Percentiles rank a stretch among this genome's conserved stretches.
phyloP scores from a whole-genome alignment of 1,284 basidiomycete species.

The Veloboletus limbatus region DNA sequence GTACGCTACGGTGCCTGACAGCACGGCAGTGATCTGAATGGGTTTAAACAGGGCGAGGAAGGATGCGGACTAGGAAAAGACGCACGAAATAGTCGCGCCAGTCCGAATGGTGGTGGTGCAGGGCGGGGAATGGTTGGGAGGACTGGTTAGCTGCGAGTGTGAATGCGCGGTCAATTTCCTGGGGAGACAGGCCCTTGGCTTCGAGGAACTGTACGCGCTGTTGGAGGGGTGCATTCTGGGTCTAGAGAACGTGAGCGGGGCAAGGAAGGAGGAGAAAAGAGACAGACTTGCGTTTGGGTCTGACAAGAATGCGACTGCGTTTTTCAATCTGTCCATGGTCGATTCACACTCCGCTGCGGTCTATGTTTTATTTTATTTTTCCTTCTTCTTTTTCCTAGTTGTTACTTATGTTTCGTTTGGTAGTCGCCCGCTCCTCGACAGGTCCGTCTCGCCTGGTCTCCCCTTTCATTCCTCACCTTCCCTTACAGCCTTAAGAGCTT shows the following conservation, averaged over 20 bases:
- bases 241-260: constrained; percentile 38
- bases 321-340: constrained; percentile 61
- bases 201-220: constrained; percentile 93
- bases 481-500: constrained; percentile 22
- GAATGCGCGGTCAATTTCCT: constrained; percentile 88
- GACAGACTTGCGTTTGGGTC: constrained; percentile 62
- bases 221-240: constrained; percentile 73
- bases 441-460: constrained; percentile 36
- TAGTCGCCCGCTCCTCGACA: constrained; percentile 45
- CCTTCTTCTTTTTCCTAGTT: constrained; percentile 9
- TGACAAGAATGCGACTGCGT: constrained; percentile 77
- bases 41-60: constrained; percentile 27
- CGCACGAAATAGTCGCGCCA: constrained; percentile 95
- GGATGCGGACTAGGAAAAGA: constrained; percentile 10
- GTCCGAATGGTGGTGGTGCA: constrained; percentile 63
- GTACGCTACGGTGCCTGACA: constrained; percentile 89
- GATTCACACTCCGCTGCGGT: constrained; percentile 30
- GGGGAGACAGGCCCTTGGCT: constrained; percentile 82
- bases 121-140: constrained; percentile 35
- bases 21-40: constrained; percentile 86
- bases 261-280: neutral
- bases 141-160: constrained; percentile 50
- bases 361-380: neutral
- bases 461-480: no score
- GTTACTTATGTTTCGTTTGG: constrained; percentile 55